Evolutionary conservation across 345 rosid genomes (phyloP).

Genomic region (Firmiana major): DNA sequence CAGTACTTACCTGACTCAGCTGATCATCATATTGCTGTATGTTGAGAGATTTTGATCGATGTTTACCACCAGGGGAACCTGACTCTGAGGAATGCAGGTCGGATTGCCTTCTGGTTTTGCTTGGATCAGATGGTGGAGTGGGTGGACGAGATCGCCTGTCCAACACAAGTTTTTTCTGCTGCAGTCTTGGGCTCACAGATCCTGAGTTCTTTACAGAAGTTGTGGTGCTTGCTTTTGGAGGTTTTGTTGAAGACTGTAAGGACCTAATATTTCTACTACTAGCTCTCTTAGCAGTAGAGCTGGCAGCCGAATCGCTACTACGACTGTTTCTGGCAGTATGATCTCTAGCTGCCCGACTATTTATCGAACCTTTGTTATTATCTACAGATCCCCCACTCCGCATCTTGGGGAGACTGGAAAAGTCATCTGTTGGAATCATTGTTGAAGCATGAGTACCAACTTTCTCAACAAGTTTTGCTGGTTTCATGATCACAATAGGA

Average conservation of each 20-base stretch:
- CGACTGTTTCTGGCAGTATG: slow-evolving; percentile 38
- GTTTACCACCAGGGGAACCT: slow-evolving; percentile 61
- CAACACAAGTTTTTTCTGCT: slow-evolving; percentile 63
- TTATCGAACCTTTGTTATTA: slow-evolving; percentile 31
- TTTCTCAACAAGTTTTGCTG: slow-evolving; percentile 73
- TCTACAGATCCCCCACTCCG: slow-evolving; percentile 35
- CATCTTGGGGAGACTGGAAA: slow-evolving; percentile 41
- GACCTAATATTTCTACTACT: slow-evolving; percentile 35
- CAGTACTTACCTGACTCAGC: slow-evolving; percentile 68
- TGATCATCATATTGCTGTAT: slow-evolving; percentile 59
- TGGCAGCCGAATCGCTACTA: slow-evolving; percentile 31
- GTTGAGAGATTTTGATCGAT: slow-evolving; percentile 42
- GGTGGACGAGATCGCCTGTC: slow-evolving; percentile 84
- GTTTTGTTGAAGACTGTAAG: slow-evolving; percentile 35
- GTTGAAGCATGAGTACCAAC: slow-evolving; percentile 53
- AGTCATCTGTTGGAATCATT: slow-evolving; percentile 47
- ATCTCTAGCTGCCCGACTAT: slow-evolving; percentile 38
- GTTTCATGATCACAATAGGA: slow-evolving; percentile 93
- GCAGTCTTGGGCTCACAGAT: slow-evolving; percentile 79
- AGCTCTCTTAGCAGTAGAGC: slow-evolving; percentile 47
- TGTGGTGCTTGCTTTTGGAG: slow-evolving; percentile 46
- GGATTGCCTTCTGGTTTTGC: slow-evolving; percentile 49
- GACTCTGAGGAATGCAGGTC: slow-evolving; percentile 42
- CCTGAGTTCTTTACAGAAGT: slow-evolving; percentile 50
- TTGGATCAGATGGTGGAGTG: slow-evolving; percentile 68